Evolutionary conservation across 345 rosid genomes (phyloP).

Genomic region (Hirschfeldia incana): DNA sequence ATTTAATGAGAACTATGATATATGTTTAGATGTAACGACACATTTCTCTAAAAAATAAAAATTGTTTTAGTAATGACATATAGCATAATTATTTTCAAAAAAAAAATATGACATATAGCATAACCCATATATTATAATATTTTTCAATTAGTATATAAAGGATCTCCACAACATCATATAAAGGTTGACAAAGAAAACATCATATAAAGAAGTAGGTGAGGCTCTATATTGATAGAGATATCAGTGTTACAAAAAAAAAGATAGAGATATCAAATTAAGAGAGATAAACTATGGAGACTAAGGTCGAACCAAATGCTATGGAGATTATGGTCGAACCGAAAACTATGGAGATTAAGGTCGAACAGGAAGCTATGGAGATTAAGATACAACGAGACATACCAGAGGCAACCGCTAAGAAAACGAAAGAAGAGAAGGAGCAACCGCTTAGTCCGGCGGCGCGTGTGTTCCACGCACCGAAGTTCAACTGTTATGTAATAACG

Average conservation of each 20-base stretch:
- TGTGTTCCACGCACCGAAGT: conserved; percentile 53
- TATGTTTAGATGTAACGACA: no score
- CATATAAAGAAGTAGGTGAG: conserved; percentile 10
- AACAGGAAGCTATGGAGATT: conserved; percentile 30
- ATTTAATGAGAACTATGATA: no score
- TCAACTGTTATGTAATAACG: conserved; percentile 52
- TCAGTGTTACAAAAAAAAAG: no score
- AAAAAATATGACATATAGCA: no score
- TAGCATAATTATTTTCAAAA: no score
- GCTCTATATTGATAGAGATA: background rate
- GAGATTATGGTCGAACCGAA: background rate
- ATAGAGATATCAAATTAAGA: no score
- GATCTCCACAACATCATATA: background rate
- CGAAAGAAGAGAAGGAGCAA: conserved; percentile 38
- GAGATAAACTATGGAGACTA: background rate
- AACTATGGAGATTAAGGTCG: background rate
- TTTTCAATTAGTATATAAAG: no score
- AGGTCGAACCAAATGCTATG: background rate
- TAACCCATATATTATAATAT: no score
- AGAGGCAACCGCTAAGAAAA: background rate
- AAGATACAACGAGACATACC: conserved; percentile 18
- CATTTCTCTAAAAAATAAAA: no score
- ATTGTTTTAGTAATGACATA: no score
- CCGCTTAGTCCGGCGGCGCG: conserved; percentile 63
- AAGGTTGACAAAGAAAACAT: background rate